Evolutionary conservation across 2,329 filamentous ascomycete species (phyloP).

Genomic region (Zasmidium angulare): DNA sequence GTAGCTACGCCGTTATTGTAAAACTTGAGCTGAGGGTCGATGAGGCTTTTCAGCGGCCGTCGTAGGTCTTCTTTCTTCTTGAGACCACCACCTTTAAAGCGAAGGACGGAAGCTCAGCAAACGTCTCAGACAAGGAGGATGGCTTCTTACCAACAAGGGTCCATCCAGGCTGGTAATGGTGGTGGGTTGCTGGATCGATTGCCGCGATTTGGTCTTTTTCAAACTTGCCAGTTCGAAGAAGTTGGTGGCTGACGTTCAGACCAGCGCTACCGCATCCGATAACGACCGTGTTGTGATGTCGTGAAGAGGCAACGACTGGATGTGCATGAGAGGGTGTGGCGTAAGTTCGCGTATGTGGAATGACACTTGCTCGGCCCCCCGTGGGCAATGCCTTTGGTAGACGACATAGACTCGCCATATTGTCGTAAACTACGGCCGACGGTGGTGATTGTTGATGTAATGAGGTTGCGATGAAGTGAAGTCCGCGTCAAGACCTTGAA

Average conservation of each 20-base stretch:
- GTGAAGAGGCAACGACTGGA: background rate
- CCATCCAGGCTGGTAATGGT: constrained; percentile 1
- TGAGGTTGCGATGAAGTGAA: background rate
- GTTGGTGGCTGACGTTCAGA: background rate
- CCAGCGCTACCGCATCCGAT: background rate
- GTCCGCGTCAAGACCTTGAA: background rate
- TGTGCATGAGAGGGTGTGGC: background rate
- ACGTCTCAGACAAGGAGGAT: no score
- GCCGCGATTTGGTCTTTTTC: background rate
- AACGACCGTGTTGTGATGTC: background rate
- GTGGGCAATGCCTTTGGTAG: background rate
- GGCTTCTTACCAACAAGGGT: background rate
- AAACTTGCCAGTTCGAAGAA: background rate
- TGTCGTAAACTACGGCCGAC: background rate
- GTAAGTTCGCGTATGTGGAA: background rate
- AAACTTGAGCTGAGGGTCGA: background rate
- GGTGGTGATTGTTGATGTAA: background rate
- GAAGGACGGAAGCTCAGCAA: no score
- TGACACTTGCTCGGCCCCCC: background rate
- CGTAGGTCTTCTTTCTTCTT: background rate
- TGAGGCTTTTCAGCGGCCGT: background rate
- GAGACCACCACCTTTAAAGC: background rate
- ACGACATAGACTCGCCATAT: background rate
- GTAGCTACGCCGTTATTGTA: background rate
- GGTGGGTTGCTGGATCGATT: background rate